phyloP scores from a whole-genome alignment of 2,329 filamentous ascomycete species.

The Nannizziopsis barbatae region DNA sequence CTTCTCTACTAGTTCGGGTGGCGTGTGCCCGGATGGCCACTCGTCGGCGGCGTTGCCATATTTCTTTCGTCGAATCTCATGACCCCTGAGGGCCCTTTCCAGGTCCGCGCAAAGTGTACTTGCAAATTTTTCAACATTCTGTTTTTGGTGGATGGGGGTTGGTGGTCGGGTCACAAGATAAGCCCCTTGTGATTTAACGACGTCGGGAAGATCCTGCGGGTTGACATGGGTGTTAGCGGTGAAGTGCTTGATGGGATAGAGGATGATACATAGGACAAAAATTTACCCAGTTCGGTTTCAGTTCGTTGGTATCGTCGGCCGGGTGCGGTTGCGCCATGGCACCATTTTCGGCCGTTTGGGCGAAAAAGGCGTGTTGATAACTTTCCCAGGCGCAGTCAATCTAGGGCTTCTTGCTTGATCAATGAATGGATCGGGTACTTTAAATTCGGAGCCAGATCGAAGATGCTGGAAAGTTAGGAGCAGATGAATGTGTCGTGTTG shows the following conservation, averaged over 20 bases:
- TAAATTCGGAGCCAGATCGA: neutral
- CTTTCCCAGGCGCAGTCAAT: neutral
- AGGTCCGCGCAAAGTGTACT: neutral
- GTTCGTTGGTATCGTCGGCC: neutral
- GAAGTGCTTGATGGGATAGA: neutral
- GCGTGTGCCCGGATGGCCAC: neutral
- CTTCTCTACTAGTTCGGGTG: neutral
- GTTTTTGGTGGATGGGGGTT: neutral
- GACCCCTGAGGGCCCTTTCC: neutral
- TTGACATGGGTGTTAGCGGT: neutral
- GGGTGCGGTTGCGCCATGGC: neutral
- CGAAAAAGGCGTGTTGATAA: neutral
- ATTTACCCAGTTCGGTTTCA: neutral
- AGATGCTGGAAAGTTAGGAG: neutral
- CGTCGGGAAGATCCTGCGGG: neutral
- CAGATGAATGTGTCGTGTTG: no score
- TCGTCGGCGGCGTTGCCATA: neutral
- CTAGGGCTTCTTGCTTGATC: neutral
- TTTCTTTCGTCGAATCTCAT: slow-evolving; percentile 1
- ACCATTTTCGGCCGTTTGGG: neutral
- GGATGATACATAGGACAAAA: slow-evolving; percentile 1
- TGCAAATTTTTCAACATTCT: slow-evolving; percentile 1
- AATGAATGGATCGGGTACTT: slow-evolving; percentile 1
- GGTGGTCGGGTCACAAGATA: neutral
- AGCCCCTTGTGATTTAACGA: neutral